Evolutionary conservation across 768 basidiomycete species (phyloP), one percentile per base, ranked within the genome.

Genomic region (Tephrocybe sp.): DNA sequence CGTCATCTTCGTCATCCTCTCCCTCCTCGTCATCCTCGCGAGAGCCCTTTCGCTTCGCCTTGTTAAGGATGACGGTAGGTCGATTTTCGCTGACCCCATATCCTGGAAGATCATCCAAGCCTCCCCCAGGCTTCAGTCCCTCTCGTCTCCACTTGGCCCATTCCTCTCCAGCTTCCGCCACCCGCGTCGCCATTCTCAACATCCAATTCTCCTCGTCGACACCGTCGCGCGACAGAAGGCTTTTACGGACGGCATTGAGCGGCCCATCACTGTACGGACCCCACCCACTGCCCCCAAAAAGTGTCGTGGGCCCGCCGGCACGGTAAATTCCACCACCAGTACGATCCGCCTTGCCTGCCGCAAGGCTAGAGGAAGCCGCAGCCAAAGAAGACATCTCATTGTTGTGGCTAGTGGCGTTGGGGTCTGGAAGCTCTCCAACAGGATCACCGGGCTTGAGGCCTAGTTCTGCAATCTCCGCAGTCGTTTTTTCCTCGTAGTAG

Each of bases 141-240:
- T 83, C 80, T 56, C 66, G 72, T 53, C 89, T 70, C 61, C 79
- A 78, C 60, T 73, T 77, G 21, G 71, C 56, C 83, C 83, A 90
- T 55, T 83, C 83, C 24, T 77, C 70, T 41, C 84, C 86, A 35
- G 84, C 73, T 37, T 89, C 83, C 4, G 69, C 58, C 1, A 84
- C 83, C 27, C 86, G 76, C 57, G 71, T 75, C 1, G 93, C 87
- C 53, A 85, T 84, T 68, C 86, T 79, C 60, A 68, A 75, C 89
- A 98, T 95, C 94, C 94, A 98, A 61, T 96, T 96, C 58, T 94
- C 89, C 61, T 84, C 86, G 28, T 79, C 84, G 9, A 96, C 79
- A 1, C 92, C 90, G 51, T 90, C 87, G n/a, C 88, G 75, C 36
- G 82, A 77, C 47, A 95, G 65, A 60, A 87, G 65, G 21, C 86